Evolutionary conservation across 73 alveolate genomes (phyloP), one percentile per base, ranked within the genome.

Genomic region (Tetrahymena borealis): DNA sequence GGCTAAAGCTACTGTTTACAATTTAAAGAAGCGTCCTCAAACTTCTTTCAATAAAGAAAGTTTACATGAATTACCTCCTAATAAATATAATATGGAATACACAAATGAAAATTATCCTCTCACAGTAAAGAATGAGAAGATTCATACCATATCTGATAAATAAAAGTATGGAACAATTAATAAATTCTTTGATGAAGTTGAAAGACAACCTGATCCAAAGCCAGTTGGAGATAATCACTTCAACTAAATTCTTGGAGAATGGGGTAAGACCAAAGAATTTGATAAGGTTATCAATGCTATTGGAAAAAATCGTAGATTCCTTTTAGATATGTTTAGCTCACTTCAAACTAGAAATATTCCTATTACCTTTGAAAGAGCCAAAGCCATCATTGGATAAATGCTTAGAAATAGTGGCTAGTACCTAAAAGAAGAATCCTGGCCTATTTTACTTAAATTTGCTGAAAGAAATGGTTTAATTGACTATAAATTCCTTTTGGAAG

Each of bases 231-330:
- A 60, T n/a, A 60, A 60, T 60, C 85, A 60, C 85, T 60, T 60
- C 85, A 60, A 60, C 37, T 60, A 60, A 60, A 60, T 60, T 60
- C 31, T 60, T 38, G 95, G 94, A 3, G 43, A 77, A n/a, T 96
- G 96, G 95, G 99, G 96, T 91, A 97, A 96, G 91, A 91, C 97
- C 37, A 96, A 96, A 90, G 97, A 96, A 31, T 97, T 95, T 85
- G 96, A 95, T 78, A 92, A 94, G 78, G 91, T 96, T n/a, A 93
- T 95, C 8, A 79, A 78, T 78, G 90, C 95, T 11, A 95, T 97
- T 43, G 97, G 97, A 18, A 97, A 97, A 91, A 96, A 95, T 90
- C 96, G 99, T 40, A 97, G 90, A 90, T 95, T 96, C 35, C 94
- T 97, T 31, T 43, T 41, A 90, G 95, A 94, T 12, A 94, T 95